Base-by-base conservation (phyloP, 768 basidiomycete species). In the Mycena polygramma region DNA sequence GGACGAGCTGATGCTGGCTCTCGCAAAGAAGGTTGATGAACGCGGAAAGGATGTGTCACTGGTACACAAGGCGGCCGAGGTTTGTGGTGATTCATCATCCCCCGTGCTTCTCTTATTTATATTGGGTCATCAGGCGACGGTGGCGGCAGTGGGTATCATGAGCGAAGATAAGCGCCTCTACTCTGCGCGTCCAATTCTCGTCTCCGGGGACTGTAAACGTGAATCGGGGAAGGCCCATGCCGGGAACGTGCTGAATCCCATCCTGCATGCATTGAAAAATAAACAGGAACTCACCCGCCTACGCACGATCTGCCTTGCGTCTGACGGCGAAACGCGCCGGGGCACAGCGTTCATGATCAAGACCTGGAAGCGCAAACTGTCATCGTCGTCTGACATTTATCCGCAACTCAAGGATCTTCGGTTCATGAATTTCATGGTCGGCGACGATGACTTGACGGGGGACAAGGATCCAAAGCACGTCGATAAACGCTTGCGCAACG, bases 401-500 rank as follows among this genome's bases (percentile, higher is more conserved):
- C 24, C 57, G 0, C 63, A 77, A 0, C 75, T 79, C 4, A 26
- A 62, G 24, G 63, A 64, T 7, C 71, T 78, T 13, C 43, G 22
- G 26, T 72, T 78, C 43, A 61, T 49, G 48, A n/a, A 49, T 24
- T 24, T 49, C 9, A 49, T 49, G 48, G 48, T 49, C 9, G 48
- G 48, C 48, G 48, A 49, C n/a, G 48, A 49, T 14, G 48, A 49
- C n/a, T 24, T 49, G n/a, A 49, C 48, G 5, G 48, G 9, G 8
- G 48, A 49, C 22, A 49, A 49, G n/a, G 48, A 49, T 62, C 79
- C 57, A 22, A 80, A 81, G 62, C 82, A 83, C 66, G 65, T 81
- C 51, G 65, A 81, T 55, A 83, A 83, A 69, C 74, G 77, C 0
- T 57, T 75, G 22, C 73, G 80, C 2, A 81, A 81, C 66, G 63